These are phyloP conservation scores for Anacardium occidentale DNA, from an alignment of 345 rosid genomes.

Conservation along the genomic window DNA sequence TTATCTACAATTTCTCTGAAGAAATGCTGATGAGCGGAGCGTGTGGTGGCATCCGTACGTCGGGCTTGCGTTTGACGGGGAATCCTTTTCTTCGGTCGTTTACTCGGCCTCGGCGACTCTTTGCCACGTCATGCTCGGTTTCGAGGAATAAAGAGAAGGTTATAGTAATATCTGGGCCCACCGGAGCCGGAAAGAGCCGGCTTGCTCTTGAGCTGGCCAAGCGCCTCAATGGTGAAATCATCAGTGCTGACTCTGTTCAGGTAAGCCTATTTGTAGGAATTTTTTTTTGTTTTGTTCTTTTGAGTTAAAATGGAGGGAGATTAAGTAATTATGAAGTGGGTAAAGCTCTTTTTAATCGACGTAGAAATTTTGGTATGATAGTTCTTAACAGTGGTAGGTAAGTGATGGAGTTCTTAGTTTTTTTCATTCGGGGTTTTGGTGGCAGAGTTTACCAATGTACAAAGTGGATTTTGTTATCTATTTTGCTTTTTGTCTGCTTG, in stretches of 20 bases:
- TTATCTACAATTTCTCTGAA: neutral
- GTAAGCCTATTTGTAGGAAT: constrained; percentile 25
- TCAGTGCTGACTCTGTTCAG: constrained; percentile 98
- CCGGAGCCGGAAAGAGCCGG: constrained; percentile 83
- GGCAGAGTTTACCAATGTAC: neutral
- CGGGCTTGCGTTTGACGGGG: constrained; percentile 40
- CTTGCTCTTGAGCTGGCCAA: constrained; percentile 89
- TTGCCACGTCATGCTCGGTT: constrained; percentile 34
- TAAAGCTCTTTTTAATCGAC: constrained; percentile 2
- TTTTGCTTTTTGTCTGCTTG: neutral
- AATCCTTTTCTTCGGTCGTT: constrained; percentile 26
- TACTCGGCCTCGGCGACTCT: constrained; percentile 35
- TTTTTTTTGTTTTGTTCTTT: neutral
- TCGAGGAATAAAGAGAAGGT: constrained; percentile 55
- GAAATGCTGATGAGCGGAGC: constrained; percentile 45
- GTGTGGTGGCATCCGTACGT: constrained; percentile 38
- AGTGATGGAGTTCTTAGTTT: neutral
- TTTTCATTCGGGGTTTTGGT: neutral
- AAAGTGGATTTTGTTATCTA: neutral
- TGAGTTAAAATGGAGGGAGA: neutral
- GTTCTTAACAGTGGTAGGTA: neutral
- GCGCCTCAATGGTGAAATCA: constrained; percentile 88
- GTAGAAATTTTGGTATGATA: neutral
- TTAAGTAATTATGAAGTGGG: neutral
- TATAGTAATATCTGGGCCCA: constrained; percentile 87